A percentile compares a stretch with the other conserved stretches of the same genome.
Conservation (phyloP, 306 rosid genomes). For the Dicorynia guianensis region DNA sequence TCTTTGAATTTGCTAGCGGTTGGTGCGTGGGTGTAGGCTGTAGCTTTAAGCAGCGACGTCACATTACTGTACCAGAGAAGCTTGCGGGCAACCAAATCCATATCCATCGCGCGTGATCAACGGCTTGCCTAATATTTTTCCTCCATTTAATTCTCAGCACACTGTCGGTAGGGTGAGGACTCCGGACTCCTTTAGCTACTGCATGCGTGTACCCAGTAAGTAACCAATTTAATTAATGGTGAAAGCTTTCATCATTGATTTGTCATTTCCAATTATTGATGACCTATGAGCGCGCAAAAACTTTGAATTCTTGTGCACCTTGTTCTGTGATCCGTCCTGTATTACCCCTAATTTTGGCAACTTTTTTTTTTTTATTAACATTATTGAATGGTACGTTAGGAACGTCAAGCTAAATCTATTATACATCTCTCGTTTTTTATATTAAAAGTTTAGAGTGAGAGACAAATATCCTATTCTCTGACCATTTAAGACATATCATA, state of each 20-base stretch:
- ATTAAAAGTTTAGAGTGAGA: no score
- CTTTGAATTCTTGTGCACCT: constrained; percentile 14
- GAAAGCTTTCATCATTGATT: not conserved
- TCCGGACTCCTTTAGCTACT: no score
- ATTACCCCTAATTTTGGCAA: constrained; percentile 39
- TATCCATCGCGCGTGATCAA: constrained; percentile 41
- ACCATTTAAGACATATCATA: no score
- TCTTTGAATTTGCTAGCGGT: constrained; percentile 7
- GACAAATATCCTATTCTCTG: no score
- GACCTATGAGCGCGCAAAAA: not conserved
- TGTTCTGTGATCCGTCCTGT: constrained; percentile 1
- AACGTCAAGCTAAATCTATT: no score
- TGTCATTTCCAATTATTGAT: constrained; percentile 13
- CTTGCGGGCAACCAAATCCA: constrained; percentile 22
- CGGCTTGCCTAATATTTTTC: not conserved
- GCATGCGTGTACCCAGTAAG: no score
- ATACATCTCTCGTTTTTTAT: no score
- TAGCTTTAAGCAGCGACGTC: not conserved
- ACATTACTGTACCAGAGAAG: not conserved
- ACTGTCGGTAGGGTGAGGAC: no score
- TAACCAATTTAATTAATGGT: not conserved
- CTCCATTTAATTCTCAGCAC: no score
- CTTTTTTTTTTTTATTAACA: no score
- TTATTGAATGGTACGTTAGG: no score
- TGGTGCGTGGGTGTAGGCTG: not conserved